Conservation (phyloP, 2,329 filamentous ascomycete species). For the Meredithiella fracta region DNA sequence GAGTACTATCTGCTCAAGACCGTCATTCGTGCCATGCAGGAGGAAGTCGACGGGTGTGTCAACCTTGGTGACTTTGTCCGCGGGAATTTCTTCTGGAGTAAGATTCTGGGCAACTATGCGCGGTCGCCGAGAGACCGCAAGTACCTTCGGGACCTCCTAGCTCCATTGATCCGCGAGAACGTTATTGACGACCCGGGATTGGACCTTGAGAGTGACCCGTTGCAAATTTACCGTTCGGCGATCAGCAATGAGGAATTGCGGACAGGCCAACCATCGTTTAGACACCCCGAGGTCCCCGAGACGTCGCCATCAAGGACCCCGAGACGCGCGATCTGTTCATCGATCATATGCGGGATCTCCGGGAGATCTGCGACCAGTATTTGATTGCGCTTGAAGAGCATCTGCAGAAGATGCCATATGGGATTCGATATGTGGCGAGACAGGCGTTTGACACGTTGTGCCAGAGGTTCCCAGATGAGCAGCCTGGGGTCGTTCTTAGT, state of each 20-base stretch:
- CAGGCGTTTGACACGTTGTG: slow-evolving; percentile 70
- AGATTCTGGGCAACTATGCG: slow-evolving; percentile 71
- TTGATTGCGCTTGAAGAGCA: slow-evolving; percentile 67
- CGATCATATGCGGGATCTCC: slow-evolving; percentile 78
- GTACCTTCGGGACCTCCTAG: slow-evolving; percentile 73
- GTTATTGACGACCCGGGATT: slow-evolving; percentile 83
- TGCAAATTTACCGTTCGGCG: slow-evolving; percentile 88
- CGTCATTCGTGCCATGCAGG: slow-evolving; percentile 62
- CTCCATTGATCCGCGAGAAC: slow-evolving; percentile 72
- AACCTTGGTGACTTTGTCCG: slow-evolving; percentile 72
- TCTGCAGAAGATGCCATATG: slow-evolving; percentile 79
- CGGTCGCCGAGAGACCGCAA: slow-evolving; percentile 85
- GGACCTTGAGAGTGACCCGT: slow-evolving; percentile 88
- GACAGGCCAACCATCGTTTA: slow-evolving; percentile 67
- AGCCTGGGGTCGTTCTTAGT: slow-evolving; percentile 61
- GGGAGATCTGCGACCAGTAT: slow-evolving; percentile 88
- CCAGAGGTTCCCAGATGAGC: slow-evolving; percentile 62
- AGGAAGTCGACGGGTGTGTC: slow-evolving; percentile 62
- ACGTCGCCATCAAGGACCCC: slow-evolving; percentile 86
- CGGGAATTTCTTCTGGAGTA: slow-evolving; percentile 85
- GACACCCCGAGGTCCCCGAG: slow-evolving; percentile 75
- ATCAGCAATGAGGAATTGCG: slow-evolving; percentile 96
- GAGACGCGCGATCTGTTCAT: slow-evolving; percentile 90
- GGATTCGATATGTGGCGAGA: slow-evolving; percentile 71
- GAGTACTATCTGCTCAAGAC: slow-evolving; percentile 93